These are phyloP conservation scores for Sesbania bispinosa DNA, from an alignment of 306 rosid genomes.

Conservation along the genomic window DNA sequence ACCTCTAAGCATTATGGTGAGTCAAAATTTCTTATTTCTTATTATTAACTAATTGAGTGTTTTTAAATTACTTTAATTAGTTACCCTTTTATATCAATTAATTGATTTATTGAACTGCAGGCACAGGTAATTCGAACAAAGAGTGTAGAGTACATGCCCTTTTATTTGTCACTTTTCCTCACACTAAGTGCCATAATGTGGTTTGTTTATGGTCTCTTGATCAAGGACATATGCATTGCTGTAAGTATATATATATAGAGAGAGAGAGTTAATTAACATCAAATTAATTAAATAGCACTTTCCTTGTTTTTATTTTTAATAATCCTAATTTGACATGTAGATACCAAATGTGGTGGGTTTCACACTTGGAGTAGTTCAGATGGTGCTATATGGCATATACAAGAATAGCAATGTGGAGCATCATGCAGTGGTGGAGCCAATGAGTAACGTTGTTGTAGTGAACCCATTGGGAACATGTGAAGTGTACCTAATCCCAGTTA, in stretches of 20 bases:
- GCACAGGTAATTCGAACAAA: constrained; percentile 48
- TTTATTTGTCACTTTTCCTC: constrained; percentile 59
- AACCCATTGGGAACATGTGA: neutral
- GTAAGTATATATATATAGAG: constrained; percentile 40
- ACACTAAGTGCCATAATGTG: constrained; percentile 80
- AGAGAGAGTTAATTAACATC: too few species aligned
- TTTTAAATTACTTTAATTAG: too few species aligned
- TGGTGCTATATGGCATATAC: constrained; percentile 60
- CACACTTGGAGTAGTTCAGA: constrained; percentile 55
- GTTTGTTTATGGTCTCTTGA: constrained; percentile 64
- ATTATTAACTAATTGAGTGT: neutral
- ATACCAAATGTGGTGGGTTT: constrained; percentile 76
- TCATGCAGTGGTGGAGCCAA: constrained; percentile 9
- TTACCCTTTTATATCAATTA: too few species aligned
- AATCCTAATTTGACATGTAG: constrained; percentile 30
- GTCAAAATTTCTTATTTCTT: neutral
- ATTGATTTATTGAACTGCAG: neutral
- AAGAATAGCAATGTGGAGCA: constrained; percentile 24
- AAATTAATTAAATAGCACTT: neutral
- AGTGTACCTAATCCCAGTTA: constrained; percentile 8
- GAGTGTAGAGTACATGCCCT: constrained; percentile 82
- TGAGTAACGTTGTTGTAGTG: constrained; percentile 11
- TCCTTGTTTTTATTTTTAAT: neutral
- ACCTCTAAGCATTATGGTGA: constrained; percentile 77
- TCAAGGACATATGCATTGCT: constrained; percentile 61